Evolutionary conservation across 2,329 filamentous ascomycete genomes (phyloP).

Genomic region (Fusarium proliferatum): DNA sequence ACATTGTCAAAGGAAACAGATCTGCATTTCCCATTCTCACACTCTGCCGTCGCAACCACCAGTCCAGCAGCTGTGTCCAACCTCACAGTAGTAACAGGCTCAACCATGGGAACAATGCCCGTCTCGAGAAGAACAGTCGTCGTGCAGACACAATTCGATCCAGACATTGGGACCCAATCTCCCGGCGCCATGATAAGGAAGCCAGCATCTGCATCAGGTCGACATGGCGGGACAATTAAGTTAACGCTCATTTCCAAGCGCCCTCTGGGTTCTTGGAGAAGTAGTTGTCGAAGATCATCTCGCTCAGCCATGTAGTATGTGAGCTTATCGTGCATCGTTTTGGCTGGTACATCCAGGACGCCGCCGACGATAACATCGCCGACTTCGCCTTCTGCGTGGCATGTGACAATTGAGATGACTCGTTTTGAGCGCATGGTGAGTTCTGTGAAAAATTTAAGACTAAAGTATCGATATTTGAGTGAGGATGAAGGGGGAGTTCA

Average conservation of each 20-base stretch:
- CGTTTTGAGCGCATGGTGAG: slow-evolving; percentile 18
- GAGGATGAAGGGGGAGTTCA: neutral
- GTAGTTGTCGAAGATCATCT: slow-evolving; percentile 49
- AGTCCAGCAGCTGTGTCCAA: slow-evolving; percentile 9
- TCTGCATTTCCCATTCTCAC: slow-evolving; percentile 18
- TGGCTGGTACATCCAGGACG: slow-evolving; percentile 55
- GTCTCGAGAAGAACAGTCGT: slow-evolving; percentile 59
- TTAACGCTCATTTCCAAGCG: slow-evolving; percentile 15
- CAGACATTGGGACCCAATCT: slow-evolving; percentile 49
- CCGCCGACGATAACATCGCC: slow-evolving; percentile 62
- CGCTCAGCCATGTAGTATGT: slow-evolving; percentile 53
- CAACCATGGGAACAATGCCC: slow-evolving; percentile 56
- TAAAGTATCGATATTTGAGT: neutral
- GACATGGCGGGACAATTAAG: slow-evolving; percentile 39
- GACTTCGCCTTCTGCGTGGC: slow-evolving; percentile 56
- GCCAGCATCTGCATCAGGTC: slow-evolving; percentile 55
- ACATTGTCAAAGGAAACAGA: slow-evolving; percentile 22
- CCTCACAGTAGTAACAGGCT: slow-evolving; percentile 40
- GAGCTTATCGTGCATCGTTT: slow-evolving; percentile 62
- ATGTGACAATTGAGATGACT: slow-evolving; percentile 48
- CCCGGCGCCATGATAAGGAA: slow-evolving; percentile 50
- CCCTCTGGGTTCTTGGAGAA: slow-evolving; percentile 7
- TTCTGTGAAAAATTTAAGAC: neutral
- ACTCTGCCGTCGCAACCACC: slow-evolving; percentile 17
- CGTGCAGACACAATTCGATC: slow-evolving; percentile 56